Evolutionary conservation across 345 rosid species (phyloP).

Genomic region (Eucalyptus tenuipes): DNA sequence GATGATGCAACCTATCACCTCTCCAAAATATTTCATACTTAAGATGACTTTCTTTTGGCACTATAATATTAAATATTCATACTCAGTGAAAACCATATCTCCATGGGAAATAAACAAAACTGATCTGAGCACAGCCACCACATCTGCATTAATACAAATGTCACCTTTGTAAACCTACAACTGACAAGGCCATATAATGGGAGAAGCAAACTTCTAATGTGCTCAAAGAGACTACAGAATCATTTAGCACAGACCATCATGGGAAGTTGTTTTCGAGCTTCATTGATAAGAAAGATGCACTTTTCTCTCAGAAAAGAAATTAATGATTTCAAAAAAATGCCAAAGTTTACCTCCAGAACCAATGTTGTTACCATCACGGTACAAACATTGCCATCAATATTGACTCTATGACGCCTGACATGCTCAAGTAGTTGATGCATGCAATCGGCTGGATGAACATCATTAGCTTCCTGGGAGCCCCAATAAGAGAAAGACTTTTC

Average conservation of each 20-base stretch:
- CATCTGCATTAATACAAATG: neutral
- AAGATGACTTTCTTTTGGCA: neutral
- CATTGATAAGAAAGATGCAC: neutral
- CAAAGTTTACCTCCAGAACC: slow-evolving; percentile 11
- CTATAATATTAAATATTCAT: neutral
- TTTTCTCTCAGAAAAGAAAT: neutral
- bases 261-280: neutral
- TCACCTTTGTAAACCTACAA: neutral
- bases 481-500: slow-evolving; percentile 5
- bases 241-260: neutral
- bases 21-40: neutral
- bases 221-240: neutral
- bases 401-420: slow-evolving; percentile 15
- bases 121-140: neutral
- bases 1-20: neutral
- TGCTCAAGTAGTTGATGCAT: slow-evolving; percentile 16
- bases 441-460: slow-evolving; percentile 14
- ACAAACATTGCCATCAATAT: slow-evolving; percentile 17
- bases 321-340: neutral
- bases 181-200: neutral
- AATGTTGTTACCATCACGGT: slow-evolving; percentile 19
- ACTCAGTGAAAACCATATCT: neutral
- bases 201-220: neutral
- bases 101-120: neutral
- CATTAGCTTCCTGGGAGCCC: neutral